phyloP scores from a whole-genome alignment of 495 filamentous ascomycete species.

The Xanthoparmelia taractica region DNA sequence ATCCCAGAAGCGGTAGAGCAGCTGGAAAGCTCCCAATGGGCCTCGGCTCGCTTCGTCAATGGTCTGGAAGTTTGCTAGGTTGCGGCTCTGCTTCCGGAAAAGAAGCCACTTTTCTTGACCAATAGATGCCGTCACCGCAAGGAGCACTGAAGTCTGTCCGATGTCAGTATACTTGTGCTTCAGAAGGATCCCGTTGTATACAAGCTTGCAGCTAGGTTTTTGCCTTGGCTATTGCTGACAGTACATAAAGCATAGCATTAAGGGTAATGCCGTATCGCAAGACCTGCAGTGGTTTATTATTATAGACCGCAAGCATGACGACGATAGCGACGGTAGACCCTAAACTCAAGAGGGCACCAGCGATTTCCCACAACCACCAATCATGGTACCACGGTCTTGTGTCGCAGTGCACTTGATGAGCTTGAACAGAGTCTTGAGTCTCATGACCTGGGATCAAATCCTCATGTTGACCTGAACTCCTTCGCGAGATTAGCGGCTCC shows the following conservation, averaged over 20 bases:
- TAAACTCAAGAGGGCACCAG: conserved; percentile 1
- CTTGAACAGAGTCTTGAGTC: neutral
- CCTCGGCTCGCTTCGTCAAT: neutral
- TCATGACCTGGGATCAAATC: neutral
- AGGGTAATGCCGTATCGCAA: conserved; percentile 43
- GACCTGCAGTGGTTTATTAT: conserved; percentile 35
- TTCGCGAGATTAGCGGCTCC: neutral
- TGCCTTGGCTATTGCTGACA: conserved; percentile 35
- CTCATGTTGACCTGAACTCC: neutral
- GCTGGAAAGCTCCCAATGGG: neutral
- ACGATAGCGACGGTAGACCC: conserved; percentile 29
- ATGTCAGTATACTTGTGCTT: neutral
- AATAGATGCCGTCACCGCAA: neutral
- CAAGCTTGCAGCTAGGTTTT: neutral
- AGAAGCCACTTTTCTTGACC: conserved; percentile 7
- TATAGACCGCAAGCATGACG: conserved; percentile 33
- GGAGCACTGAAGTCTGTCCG: conserved; percentile 2
- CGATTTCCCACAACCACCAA: conserved; percentile 12
- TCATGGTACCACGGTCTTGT: neutral
- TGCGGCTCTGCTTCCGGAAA: neutral
- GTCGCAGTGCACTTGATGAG: neutral
- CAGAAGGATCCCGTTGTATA: neutral
- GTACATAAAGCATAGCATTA: conserved; percentile 41
- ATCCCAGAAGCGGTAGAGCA: neutral
- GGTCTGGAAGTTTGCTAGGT: neutral